Evolutionary conservation across 768 basidiomycete genomes (phyloP).

Genomic region (Lactarius akahatsu): DNA sequence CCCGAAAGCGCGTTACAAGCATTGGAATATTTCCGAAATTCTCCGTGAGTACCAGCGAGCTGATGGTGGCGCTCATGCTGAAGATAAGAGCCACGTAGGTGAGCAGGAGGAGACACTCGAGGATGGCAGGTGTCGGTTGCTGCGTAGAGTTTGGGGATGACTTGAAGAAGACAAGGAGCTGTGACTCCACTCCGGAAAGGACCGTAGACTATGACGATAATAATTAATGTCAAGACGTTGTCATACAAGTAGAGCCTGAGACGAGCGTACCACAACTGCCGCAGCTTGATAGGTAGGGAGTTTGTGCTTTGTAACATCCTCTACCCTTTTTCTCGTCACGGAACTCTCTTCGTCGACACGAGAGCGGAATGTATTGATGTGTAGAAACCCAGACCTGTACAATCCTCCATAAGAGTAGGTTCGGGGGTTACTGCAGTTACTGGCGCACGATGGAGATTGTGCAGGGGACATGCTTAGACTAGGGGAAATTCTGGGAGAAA

Average conservation of each 20-base stretch:
- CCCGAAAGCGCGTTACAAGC: conserved; percentile 7
- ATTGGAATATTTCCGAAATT: conserved; percentile 23
- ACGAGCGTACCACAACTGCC: conserved; percentile 18
- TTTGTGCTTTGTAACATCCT: conserved; percentile 13
- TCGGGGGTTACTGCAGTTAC: not conserved
- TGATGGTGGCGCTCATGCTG: conserved; percentile 26
- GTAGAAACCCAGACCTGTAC: not conserved
- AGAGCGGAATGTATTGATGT: not conserved
- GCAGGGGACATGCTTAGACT: conserved; percentile 13
- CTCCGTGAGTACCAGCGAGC: conserved; percentile 25
- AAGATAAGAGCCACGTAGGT: conserved; percentile 28
- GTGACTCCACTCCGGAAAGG: conserved; percentile 25
- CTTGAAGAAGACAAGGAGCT: conserved; percentile 25
- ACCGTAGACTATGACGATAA: conserved; percentile 16
- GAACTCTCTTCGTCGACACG: not conserved
- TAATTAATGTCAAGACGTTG: not conserved
- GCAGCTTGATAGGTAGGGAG: conserved; percentile 24
- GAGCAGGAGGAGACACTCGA: conserved; percentile 21
- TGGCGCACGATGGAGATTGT: not conserved
- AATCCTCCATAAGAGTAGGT: not conserved
- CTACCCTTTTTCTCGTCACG: conserved; percentile 3
- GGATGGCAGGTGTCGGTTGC: not conserved
- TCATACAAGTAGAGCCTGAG: too few relatives aligned
- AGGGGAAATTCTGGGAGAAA: not conserved
- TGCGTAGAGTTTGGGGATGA: not conserved